phyloP scores from a whole-genome alignment of 2,329 filamentous ascomycete genomes.

The Beauveria varroae region DNA sequence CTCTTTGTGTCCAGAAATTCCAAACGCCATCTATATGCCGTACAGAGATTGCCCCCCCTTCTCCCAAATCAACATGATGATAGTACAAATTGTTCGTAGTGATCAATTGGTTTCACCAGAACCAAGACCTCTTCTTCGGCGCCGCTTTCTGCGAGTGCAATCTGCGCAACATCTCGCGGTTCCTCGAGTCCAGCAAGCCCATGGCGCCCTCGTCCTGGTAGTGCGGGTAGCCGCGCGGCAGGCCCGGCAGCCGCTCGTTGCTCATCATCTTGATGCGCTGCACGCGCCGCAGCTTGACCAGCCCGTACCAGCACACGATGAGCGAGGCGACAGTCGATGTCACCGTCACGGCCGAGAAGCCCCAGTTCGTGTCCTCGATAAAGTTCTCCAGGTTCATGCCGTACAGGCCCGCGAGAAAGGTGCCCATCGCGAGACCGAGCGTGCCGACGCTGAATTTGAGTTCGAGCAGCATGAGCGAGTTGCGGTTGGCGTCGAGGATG shows the following conservation, averaged over 20 bases:
- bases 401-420: constrained; percentile 96
- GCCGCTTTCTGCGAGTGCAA: constrained; percentile 41
- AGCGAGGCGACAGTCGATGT: constrained; percentile 66
- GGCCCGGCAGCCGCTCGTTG: constrained; percentile 29
- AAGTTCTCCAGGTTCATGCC: constrained; percentile 99
- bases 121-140: constrained; percentile 28
- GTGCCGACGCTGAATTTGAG: constrained; percentile 95
- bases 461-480: constrained; percentile 94
- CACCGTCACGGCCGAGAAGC: constrained; percentile 69
- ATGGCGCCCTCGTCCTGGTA: constrained; percentile 43
- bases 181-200: constrained; percentile 44
- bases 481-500: constrained; percentile 95
- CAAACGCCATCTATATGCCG: constrained; percentile 11
- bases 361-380: constrained; percentile 86
- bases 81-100: background rate
- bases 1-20: background rate
- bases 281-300: constrained; percentile 75
- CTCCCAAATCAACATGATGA: background rate
- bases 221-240: constrained; percentile 33
- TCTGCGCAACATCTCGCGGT: constrained; percentile 46
- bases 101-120: constrained; percentile 4
- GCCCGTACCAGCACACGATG: constrained; percentile 74
- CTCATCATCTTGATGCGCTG: constrained; percentile 80
- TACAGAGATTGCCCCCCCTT: background rate
- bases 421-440: constrained; percentile 87